Conservation (phyloP, 805 yeast species). For the Ascoidea asiatica region DNA sequence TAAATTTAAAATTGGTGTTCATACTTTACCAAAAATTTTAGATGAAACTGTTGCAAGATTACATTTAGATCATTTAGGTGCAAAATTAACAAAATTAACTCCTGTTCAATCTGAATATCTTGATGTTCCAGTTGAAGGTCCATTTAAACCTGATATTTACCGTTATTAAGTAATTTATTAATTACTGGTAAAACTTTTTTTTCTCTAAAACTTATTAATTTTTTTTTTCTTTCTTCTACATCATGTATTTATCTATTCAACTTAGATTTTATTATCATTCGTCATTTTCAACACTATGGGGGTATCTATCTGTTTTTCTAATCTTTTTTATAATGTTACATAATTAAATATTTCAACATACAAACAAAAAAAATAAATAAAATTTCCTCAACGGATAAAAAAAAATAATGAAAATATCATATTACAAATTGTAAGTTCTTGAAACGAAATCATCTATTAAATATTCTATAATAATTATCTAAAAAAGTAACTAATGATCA, state of each 20-base stretch:
- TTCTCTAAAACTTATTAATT: conserved; percentile 10
- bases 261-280: background rate
- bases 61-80: conserved; percentile 93
- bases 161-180: conserved; percentile 52
- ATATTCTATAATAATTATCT: too few relatives aligned
- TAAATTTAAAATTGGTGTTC: conserved; percentile 85
- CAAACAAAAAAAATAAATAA: background rate
- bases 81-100: conserved; percentile 64
- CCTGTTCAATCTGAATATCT: conserved; percentile 85
- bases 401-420: background rate
- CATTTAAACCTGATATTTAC: conserved; percentile 96
- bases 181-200: conserved; percentile 15
- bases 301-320: background rate
- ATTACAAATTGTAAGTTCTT: too few relatives aligned
- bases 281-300: background rate
- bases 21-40: conserved; percentile 91
- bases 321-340: background rate
- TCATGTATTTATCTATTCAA: conserved; percentile 2
- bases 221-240: conserved; percentile 7
- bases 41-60: conserved; percentile 98
- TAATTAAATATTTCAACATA: background rate
- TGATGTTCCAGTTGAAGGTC: conserved; percentile 86
- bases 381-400: conserved; percentile 8
- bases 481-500: too few relatives aligned
- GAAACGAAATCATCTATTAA: too few relatives aligned